Evolutionary conservation across 1,284 basidiomycete genomes (phyloP).

Genomic region (Microbotryum saponariae): DNA sequence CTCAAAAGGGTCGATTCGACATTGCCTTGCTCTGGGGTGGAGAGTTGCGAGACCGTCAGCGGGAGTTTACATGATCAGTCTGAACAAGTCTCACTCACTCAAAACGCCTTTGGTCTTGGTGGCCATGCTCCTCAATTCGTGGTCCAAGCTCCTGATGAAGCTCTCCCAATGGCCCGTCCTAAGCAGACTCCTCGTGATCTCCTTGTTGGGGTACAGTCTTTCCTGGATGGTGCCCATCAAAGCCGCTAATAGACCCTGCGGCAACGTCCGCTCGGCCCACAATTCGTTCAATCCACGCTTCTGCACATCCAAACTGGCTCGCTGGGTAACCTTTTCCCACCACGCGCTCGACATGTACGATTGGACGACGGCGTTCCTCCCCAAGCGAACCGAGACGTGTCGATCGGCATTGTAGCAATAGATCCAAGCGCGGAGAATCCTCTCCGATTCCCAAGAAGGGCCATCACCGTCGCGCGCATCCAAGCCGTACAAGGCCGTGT

Average conservation of each 20-base stretch:
- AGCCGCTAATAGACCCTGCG: conserved; percentile 26
- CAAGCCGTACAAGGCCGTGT: conserved; percentile 17
- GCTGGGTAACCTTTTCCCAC: conserved; percentile 29
- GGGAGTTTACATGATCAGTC: neutral
- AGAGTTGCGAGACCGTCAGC: neutral
- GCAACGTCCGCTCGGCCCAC: conserved; percentile 23
- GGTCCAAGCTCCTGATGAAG: conserved; percentile 27
- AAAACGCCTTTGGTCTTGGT: conserved; percentile 20
- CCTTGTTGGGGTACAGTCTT: conserved; percentile 29
- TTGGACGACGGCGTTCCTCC: conserved; percentile 28
- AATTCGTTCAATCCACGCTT: conserved; percentile 18
- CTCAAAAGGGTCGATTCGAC: conserved; percentile 26
- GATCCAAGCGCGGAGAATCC: conserved; percentile 5
- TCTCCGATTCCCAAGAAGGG: neutral
- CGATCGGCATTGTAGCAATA: conserved; percentile 30
- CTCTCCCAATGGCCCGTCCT: conserved; percentile 27
- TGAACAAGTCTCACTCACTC: conserved; percentile 3
- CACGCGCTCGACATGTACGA: conserved; percentile 29
- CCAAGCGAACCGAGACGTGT: conserved; percentile 28
- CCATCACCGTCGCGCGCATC: conserved; percentile 12
- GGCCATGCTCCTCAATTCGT: conserved; percentile 24
- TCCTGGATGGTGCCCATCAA: conserved; percentile 33
- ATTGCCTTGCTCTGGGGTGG: conserved; percentile 19
- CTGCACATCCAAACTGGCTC: conserved; percentile 16
- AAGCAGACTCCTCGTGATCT: conserved; percentile 24